Evolutionary conservation across 2,329 filamentous ascomycete species (phyloP).

Genomic region (Phialophora tarda): DNA sequence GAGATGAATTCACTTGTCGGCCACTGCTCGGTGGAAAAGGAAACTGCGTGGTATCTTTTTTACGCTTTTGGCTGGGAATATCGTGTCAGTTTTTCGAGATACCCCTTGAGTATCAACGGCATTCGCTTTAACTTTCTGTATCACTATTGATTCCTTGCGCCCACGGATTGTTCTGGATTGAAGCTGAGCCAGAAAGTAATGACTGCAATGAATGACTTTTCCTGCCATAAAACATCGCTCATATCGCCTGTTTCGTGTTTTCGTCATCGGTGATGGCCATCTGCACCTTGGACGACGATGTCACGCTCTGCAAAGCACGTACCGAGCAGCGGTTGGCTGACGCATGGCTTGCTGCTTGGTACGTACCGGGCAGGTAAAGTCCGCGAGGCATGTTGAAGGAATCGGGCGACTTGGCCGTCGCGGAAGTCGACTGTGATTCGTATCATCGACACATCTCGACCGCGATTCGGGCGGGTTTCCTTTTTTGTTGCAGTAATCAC

Average conservation of each 20-base stretch:
- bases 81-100: constrained; percentile 27
- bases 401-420: too few species aligned
- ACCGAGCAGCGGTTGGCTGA: neutral
- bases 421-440: neutral
- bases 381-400: neutral
- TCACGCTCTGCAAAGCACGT: neutral
- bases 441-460: neutral
- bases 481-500: neutral
- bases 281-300: too few species aligned
- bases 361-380: neutral
- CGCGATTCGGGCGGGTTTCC: neutral
- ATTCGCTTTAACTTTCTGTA: constrained; percentile 31
- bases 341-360: neutral
- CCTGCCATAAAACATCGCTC: neutral
- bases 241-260: neutral
- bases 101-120: constrained; percentile 34
- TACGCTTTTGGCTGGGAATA: constrained; percentile 8
- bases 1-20: neutral
- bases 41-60: neutral
- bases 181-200: constrained; percentile 10
- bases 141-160: constrained; percentile 18
- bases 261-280: neutral
- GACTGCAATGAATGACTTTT: constrained; percentile 14
- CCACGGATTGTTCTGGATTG: neutral
- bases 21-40: neutral